Conservation (phyloP, 1,284 basidiomycete species). For the Ustilago curta region DNA sequence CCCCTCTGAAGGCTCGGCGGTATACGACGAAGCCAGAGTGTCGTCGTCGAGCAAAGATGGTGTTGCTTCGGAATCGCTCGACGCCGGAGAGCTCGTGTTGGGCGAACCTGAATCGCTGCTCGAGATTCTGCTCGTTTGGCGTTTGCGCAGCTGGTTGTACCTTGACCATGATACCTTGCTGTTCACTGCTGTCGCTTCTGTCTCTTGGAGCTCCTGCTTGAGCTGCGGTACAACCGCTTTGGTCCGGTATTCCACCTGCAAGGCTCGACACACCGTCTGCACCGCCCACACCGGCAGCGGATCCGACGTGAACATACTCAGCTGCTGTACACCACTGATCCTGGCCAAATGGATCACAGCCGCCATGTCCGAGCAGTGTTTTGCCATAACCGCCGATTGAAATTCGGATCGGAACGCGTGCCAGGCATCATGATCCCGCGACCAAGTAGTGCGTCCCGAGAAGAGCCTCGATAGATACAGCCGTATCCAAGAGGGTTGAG, state of each 20-base stretch:
- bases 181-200: not conserved
- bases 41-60: slow-evolving; percentile 36
- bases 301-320: slow-evolving; percentile 22
- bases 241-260: slow-evolving; percentile 24
- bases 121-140: not conserved
- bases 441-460: not conserved
- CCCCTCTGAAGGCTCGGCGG: slow-evolving; percentile 18
- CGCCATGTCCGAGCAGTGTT: slow-evolving; percentile 24
- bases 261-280: slow-evolving; percentile 1
- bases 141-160: slow-evolving; percentile 21
- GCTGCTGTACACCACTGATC: slow-evolving; percentile 29
- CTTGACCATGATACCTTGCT: slow-evolving; percentile 8
- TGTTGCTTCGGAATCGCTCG: slow-evolving; percentile 40
- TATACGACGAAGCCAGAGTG: slow-evolving; percentile 48
- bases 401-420: slow-evolving; percentile 9
- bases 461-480: slow-evolving; percentile 25
- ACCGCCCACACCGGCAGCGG: not conserved
- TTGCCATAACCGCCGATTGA: slow-evolving; percentile 23
- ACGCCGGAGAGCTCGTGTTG: slow-evolving; percentile 17
- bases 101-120: slow-evolving; percentile 11
- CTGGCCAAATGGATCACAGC: slow-evolving; percentile 30
- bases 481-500: slow-evolving; percentile 24
- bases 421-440: slow-evolving; percentile 1
- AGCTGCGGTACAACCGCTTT: slow-evolving; percentile 8
- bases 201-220: no score